phyloP scores from a whole-genome alignment of 31 red algal genomes.

The Porphyra umbilicalis region DNA sequence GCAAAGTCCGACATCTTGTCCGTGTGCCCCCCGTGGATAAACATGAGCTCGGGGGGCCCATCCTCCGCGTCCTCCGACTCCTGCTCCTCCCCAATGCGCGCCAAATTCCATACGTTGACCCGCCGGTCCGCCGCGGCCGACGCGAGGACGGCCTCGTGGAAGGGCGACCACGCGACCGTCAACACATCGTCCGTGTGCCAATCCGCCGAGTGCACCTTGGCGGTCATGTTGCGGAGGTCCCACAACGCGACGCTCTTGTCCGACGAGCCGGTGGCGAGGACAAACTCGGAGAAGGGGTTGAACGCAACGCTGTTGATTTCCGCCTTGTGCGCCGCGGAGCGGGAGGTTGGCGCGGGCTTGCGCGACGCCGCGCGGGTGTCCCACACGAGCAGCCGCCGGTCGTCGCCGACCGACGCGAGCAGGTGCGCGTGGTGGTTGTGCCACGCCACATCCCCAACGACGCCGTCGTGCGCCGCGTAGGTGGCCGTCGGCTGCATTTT shows the following conservation, averaged over 20 bases:
- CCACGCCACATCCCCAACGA: slow-evolving; percentile 93
- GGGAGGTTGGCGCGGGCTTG: slow-evolving; percentile 34
- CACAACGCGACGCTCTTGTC: slow-evolving; percentile 87
- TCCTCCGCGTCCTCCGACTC: slow-evolving; percentile 96
- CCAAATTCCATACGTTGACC: slow-evolving; percentile 85
- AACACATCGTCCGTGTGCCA: slow-evolving; percentile 81
- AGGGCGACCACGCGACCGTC: slow-evolving; percentile 87
- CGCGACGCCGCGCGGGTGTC: slow-evolving; percentile 73
- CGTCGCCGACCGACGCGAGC: slow-evolving; percentile 84
- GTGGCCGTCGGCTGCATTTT: slow-evolving; percentile 31
- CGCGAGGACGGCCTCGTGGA: slow-evolving; percentile 84
- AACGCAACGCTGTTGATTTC: slow-evolving; percentile 96
- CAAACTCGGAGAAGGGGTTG: slow-evolving; percentile 85
- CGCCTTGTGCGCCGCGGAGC: slow-evolving; percentile 78
- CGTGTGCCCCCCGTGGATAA: slow-evolving; percentile 97
- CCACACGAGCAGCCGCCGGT: slow-evolving; percentile 81
- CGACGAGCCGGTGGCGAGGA: slow-evolving; percentile 75
- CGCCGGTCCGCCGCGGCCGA: slow-evolving; percentile 77
- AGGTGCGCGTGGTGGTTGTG: slow-evolving; percentile 46
- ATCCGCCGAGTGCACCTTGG: slow-evolving; percentile 81
- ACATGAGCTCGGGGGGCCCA: slow-evolving; percentile 93
- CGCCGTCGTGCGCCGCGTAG: slow-evolving; percentile 67
- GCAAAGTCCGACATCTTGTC: slow-evolving; percentile 86
- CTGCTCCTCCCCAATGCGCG: slow-evolving; percentile 94
- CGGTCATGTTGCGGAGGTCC: slow-evolving; percentile 83